A percentile compares a stretch with the other conserved stretches of the same genome.
These are phyloP conservation scores for Saccharomycopsis fibuligera DNA, from an alignment of 805 yeast genomes.

Conservation along the genomic window DNA sequence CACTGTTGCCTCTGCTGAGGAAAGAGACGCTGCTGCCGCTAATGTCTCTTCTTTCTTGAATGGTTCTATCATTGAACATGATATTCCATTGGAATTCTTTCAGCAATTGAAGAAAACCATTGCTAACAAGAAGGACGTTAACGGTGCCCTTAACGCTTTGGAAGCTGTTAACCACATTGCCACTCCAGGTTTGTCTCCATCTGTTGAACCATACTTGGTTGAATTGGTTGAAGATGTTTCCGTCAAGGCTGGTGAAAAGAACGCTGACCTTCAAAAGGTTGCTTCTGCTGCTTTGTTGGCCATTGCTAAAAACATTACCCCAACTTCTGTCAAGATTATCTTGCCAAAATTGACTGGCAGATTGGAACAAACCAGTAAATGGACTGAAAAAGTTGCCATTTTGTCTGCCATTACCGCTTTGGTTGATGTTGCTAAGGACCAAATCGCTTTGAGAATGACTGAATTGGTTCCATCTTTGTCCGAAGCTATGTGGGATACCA, in stretches of 20 bases:
- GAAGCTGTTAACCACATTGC: slow-evolving; percentile 84
- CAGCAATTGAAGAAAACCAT: slow-evolving; percentile 67
- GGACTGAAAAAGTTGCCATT: slow-evolving; percentile 96
- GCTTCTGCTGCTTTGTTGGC: slow-evolving; percentile 76
- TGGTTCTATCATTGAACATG: slow-evolving; percentile 97
- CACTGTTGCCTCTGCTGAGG: slow-evolving; percentile 80
- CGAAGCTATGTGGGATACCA: slow-evolving; percentile 99
- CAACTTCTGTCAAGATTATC: slow-evolving; percentile 85
- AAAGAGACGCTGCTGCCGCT: slow-evolving; percentile 77
- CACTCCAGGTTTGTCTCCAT: slow-evolving; percentile 72
- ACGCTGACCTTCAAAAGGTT: slow-evolving; percentile 60
- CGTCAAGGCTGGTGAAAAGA: slow-evolving; percentile 86
- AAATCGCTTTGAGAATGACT: slow-evolving; percentile 98
- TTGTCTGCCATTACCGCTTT: slow-evolving; percentile 77
- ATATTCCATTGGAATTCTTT: slow-evolving; percentile 89
- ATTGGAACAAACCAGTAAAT: slow-evolving; percentile 73
- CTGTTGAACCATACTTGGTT: slow-evolving; percentile 94
- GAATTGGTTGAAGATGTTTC: slow-evolving; percentile 65
- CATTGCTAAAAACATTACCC: slow-evolving; percentile 78
- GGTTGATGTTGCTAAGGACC: slow-evolving; percentile 92
- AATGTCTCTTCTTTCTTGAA: slow-evolving; percentile 90
- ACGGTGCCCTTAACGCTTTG: slow-evolving; percentile 67
- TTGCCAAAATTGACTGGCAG: slow-evolving; percentile 72
- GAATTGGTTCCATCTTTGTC: slow-evolving; percentile 97
- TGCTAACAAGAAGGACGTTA: slow-evolving; percentile 69